Conservation (phyloP, 2,329 filamentous ascomycete species). For the Colletotrichum phormii region DNA sequence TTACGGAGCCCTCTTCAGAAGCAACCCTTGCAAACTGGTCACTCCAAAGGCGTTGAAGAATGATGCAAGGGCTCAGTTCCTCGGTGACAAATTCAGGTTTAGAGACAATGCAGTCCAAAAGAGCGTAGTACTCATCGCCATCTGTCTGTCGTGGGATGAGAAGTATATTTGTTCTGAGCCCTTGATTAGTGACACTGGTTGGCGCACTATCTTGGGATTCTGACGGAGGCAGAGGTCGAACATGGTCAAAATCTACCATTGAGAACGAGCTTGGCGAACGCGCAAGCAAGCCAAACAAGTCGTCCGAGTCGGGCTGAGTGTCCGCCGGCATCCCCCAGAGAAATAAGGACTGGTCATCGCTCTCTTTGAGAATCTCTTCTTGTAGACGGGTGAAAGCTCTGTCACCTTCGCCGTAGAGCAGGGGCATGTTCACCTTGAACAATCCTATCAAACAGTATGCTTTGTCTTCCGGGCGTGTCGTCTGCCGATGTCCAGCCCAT, state of each 20-base stretch:
- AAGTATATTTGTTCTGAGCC: constrained; percentile 7
- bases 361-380: constrained; percentile 16
- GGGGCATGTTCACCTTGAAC: constrained; percentile 43
- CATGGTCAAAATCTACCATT: neutral
- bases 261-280: neutral
- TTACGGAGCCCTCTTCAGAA: constrained; percentile 3
- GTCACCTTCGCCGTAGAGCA: constrained; percentile 43
- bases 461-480: constrained; percentile 40
- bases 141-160: neutral
- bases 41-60: constrained; percentile 10
- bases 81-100: neutral
- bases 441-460: constrained; percentile 45
- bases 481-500: constrained; percentile 42
- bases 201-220: constrained; percentile 4
- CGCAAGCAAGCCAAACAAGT: neutral
- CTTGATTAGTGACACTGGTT: constrained; percentile 5
- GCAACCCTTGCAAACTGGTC: constrained; percentile 15
- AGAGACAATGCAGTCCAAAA: constrained; percentile 6
- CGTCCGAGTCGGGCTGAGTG: neutral
- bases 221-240: constrained; percentile 4
- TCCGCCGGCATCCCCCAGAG: constrained; percentile 1
- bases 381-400: constrained; percentile 40
- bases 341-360: constrained; percentile 27
- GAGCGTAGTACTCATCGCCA: constrained; percentile 4
- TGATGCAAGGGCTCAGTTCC: neutral